Percentiles rank a stretch among this genome's conserved stretches.
phyloP scores from a whole-genome alignment of 1,284 basidiomycete species.

The Ganoderma resinaceum region DNA sequence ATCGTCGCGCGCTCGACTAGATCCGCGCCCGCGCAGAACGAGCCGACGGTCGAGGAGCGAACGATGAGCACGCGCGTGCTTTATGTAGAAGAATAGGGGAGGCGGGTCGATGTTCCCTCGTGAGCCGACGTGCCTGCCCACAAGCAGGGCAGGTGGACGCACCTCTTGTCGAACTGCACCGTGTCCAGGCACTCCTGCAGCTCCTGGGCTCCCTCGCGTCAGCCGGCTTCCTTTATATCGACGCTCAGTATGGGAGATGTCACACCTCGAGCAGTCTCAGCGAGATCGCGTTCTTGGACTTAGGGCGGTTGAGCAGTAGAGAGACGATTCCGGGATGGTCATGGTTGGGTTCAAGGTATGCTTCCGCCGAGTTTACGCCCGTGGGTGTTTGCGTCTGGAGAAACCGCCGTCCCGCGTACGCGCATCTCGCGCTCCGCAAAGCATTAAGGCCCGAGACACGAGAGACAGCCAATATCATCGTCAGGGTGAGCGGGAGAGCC shows the following conservation, averaged over 20 bases:
- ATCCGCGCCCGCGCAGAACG: slow-evolving; percentile 95
- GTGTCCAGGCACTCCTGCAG: slow-evolving; percentile 72
- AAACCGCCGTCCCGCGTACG: slow-evolving; percentile 15
- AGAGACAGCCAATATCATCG: slow-evolving; percentile 9
- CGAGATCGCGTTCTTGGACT: slow-evolving; percentile 91
- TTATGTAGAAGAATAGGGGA: background rate
- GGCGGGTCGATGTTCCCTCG: background rate
- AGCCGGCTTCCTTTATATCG: background rate
- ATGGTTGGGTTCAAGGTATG: slow-evolving; percentile 60
- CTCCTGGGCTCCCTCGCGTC: slow-evolving; percentile 59
- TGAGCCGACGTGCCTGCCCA: background rate
- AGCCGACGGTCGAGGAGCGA: slow-evolving; percentile 73
- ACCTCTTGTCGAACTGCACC: slow-evolving; percentile 76
- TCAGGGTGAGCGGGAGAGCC: background rate
- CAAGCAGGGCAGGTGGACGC: slow-evolving; percentile 24
- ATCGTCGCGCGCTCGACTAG: slow-evolving; percentile 86
- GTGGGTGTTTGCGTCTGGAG: slow-evolving; percentile 17
- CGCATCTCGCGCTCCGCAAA: background rate
- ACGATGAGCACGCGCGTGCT: slow-evolving; percentile 83
- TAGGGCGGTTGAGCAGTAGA: slow-evolving; percentile 80
- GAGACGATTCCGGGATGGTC: slow-evolving; percentile 64
- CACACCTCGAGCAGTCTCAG: slow-evolving; percentile 71
- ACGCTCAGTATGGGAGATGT: background rate
- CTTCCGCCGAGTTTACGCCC: slow-evolving; percentile 45
- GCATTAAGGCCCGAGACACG: slow-evolving; percentile 6